Evolutionary conservation across 768 basidiomycete species (phyloP), one percentile per base, ranked within the genome.

Genomic region (Sporobolomyces roseus): DNA sequence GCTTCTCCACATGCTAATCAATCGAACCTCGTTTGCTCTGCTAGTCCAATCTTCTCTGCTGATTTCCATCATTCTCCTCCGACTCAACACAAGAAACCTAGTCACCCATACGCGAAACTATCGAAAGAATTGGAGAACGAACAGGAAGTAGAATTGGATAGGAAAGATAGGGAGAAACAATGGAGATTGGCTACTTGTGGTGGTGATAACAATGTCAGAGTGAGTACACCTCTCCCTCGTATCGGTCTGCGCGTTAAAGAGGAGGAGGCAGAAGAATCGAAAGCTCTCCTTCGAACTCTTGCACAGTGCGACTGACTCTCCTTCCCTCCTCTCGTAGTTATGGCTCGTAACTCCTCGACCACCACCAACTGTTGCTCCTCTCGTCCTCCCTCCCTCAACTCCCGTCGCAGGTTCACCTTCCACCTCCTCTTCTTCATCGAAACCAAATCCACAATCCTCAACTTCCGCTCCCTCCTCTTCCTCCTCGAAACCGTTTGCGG

Each of bases 151-250:
- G 72, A 74, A 21, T 73, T 71, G 8, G 74, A 70, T n/a, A 38
- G 48, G 29, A 35, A 60, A 27, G 68, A 72, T 27, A 64, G 70
- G 16, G 75, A 75, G 8, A 66, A 91, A 80, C 80, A 86, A n/a
- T 97, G 96, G 81, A 84, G 89, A 73, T 82, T 99, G 25, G 96
- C 93, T 1, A 97, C 96, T 0, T 92, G 87, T 17, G 96, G 96
- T 52, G 94, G 94, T 77, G 96, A 99, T 77, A 96, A 93, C 76
- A 88, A 93, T 81, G 91, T 99, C 76, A 83, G 96, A 78, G 93
- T 96, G 76, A 80, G 93, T 86, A 51, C 10, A 41, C 38, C 17
- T 41, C 38, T 41, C 38, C 38, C 38, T 41, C n/a, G n/a, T n/a
- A n/a, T n/a, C n/a, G n/a, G n/a, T n/a, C n/a, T n/a, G n/a, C n/a